Conservation (phyloP, 345 rosid species). For the Reutealis trisperma region DNA sequence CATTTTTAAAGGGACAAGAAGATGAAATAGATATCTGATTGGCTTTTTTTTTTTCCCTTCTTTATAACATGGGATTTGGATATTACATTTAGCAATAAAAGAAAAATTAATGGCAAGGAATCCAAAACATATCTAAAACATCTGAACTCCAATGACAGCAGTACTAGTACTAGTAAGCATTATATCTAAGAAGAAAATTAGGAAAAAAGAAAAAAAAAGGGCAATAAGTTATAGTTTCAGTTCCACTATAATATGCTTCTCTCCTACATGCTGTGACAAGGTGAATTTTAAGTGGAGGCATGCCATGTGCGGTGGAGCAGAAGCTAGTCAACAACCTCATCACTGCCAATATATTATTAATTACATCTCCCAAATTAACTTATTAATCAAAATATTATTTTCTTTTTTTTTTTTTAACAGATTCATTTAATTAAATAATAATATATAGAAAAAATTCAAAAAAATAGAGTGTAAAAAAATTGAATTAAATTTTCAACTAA, state of each 20-base stretch:
- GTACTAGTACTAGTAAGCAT: neutral
- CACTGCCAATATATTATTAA: neutral
- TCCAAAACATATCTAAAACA: neutral
- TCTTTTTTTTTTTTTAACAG: too few relatives aligned
- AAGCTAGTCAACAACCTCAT: neutral
- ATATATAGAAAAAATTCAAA: too few relatives aligned
- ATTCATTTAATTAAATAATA: too few relatives aligned
- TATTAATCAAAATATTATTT: too few relatives aligned
- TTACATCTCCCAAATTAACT: too few relatives aligned
- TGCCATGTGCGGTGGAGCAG: neutral
- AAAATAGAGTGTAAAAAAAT: too few relatives aligned
- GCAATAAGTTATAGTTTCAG: neutral
- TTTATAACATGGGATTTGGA: too few relatives aligned
- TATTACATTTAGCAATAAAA: neutral
- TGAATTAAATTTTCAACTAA: too few relatives aligned
- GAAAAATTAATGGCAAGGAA: neutral
- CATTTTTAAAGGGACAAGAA: too few relatives aligned
- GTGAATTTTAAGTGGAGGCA: conserved; percentile 1
- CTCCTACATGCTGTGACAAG: neutral
- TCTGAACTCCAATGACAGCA: neutral
- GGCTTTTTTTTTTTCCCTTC: too few relatives aligned
- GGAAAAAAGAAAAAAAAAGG: neutral
- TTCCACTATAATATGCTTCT: neutral
- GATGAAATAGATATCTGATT: too few relatives aligned
- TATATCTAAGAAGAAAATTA: neutral